Conservation (phyloP, 805 yeast genomes). For the Saccharomycopsis microspora region DNA sequence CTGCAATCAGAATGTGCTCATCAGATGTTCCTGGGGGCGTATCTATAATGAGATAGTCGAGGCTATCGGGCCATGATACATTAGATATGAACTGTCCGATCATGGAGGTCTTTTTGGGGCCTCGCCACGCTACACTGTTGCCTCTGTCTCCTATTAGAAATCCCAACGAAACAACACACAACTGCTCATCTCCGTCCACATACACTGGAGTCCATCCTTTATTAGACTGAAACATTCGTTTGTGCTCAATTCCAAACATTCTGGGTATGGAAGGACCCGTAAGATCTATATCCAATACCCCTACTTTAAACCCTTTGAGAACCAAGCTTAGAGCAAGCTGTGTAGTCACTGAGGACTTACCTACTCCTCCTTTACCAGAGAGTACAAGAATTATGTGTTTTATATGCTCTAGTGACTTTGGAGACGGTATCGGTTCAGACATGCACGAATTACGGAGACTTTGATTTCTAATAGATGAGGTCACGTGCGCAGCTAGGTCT, state of each 20-base stretch:
- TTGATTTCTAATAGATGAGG: no score
- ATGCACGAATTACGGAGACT: no score
- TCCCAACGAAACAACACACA: conserved; percentile 79
- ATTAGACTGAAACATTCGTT: conserved; percentile 69
- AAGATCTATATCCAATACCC: conserved; percentile 87
- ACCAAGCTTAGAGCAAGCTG: conserved; percentile 82
- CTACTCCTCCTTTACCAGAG: conserved; percentile 97
- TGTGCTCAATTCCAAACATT: conserved; percentile 83
- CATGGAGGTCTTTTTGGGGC: conserved; percentile 98
- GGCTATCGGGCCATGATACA: conserved; percentile 58
- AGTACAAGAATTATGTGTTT: conserved; percentile 73
- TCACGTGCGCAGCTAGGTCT: no score
- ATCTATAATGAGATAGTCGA: conserved; percentile 82
- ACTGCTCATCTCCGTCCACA: conserved; percentile 27
- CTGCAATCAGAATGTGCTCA: conserved; percentile 95
- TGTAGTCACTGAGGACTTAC: conserved; percentile 91
- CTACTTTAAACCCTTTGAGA: conserved; percentile 63
- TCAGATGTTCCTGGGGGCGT: conserved; percentile 99
- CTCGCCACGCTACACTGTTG: conserved; percentile 94
- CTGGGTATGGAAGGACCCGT: conserved; percentile 96
- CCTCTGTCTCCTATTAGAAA: conserved; percentile 77
- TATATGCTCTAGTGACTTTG: conserved; percentile 34
- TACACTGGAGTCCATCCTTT: conserved; percentile 90
- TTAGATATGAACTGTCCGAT: conserved; percentile 85
- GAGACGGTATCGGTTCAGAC: conserved; percentile 1